These are phyloP conservation scores for sunflower (Helianthus annuus) DNA, from an alignment of 129 eudicot genomes.

Conservation along the genomic window HanXRQr2.0-SUNRISE NC_035439.2:115021661-115022160, in stretches of 20 bases:
- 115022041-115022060: slow-evolving; percentile 47
- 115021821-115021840: too few relatives aligned
- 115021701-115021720: too few relatives aligned
- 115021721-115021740: too few relatives aligned
- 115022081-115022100: not conserved
- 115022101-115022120: not conserved
- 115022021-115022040: slow-evolving; percentile 62
- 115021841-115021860: too few relatives aligned
- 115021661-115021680: too few relatives aligned
- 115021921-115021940: slow-evolving; percentile 63
- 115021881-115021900: not conserved
- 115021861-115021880: too few relatives aligned
- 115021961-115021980: slow-evolving; percentile 71
- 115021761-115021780: too few relatives aligned
- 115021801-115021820: too few relatives aligned
- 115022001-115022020: slow-evolving; percentile 55
- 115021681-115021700: too few relatives aligned
- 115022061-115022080: too few relatives aligned
- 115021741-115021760: too few relatives aligned
- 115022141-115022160: not conserved
- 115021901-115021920: slow-evolving; percentile 41
- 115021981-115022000: slow-evolving; percentile 58
- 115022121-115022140: not conserved
- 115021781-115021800: too few relatives aligned
- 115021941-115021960: slow-evolving; percentile 56